Evolutionary conservation across 371 early-diverging fungal species (phyloP).

Genomic region (Mortierella sp.): DNA sequence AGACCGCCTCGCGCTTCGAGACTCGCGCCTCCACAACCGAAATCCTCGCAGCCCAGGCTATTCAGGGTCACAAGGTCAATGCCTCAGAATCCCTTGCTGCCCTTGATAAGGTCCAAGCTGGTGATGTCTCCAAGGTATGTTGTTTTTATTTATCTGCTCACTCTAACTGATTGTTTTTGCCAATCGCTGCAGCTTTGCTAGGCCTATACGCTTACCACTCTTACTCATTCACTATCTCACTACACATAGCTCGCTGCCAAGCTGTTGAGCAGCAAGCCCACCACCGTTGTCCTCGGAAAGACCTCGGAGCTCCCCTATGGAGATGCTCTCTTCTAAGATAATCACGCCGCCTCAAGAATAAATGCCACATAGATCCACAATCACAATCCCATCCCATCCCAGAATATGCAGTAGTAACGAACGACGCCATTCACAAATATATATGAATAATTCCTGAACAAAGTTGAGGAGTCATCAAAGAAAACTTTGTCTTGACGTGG

Average conservation of each 20-base stretch:
- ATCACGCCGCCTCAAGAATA: slow-evolving; percentile 1
- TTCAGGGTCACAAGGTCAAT: slow-evolving; percentile 62
- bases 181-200: too few species aligned
- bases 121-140: slow-evolving; percentile 72
- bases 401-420: neutral
- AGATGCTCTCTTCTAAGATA: slow-evolving; percentile 75
- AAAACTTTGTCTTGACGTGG: neutral
- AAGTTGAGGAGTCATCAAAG: neutral
- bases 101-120: slow-evolving; percentile 72
- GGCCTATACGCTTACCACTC: too few species aligned
- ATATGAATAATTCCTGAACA: slow-evolving; percentile 4
- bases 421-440: slow-evolving; percentile 4
- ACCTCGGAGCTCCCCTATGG: slow-evolving; percentile 85
- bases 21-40: slow-evolving; percentile 66
- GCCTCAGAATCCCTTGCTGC: slow-evolving; percentile 66
- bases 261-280: slow-evolving; percentile 81
- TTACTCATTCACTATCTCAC: neutral
- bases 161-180: too few species aligned
- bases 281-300: slow-evolving; percentile 86
- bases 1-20: slow-evolving; percentile 73
- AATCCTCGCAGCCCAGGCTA: slow-evolving; percentile 60
- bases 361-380: slow-evolving; percentile 32
- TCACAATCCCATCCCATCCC: neutral
- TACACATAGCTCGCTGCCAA: slow-evolving; percentile 69
- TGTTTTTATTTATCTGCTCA: neutral